Conservation (phyloP, 768 basidiomycete species). For the Leucogyrophana mollusca region DNA sequence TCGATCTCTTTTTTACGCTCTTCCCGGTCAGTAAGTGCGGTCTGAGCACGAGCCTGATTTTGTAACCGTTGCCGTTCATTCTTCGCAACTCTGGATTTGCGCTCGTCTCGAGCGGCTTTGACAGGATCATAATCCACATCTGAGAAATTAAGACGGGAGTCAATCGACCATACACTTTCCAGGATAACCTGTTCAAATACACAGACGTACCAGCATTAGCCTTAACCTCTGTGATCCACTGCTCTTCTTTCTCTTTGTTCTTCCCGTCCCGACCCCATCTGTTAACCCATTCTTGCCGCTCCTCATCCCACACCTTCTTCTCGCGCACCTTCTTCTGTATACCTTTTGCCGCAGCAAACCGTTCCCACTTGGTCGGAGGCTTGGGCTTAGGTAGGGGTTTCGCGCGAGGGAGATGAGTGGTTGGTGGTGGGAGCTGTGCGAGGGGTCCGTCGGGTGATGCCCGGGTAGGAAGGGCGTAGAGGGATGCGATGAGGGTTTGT, state of each 20-base stretch:
- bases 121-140: constrained; percentile 81
- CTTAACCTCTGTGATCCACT: constrained; percentile 93
- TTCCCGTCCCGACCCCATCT: constrained; percentile 89
- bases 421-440: constrained; percentile 76
- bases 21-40: constrained; percentile 33
- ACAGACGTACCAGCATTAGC: constrained; percentile 69
- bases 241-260: constrained; percentile 82
- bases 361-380: constrained; percentile 94
- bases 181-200: too few species aligned
- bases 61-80: constrained; percentile 76
- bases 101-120: constrained; percentile 70
- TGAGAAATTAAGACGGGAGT: constrained; percentile 23
- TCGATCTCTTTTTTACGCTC: constrained; percentile 75
- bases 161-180: background rate
- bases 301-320: constrained; percentile 90
- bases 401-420: constrained; percentile 78
- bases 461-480: constrained; percentile 80
- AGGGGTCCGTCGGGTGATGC: constrained; percentile 80
- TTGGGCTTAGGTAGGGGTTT: constrained; percentile 94
- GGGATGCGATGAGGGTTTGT: constrained; percentile 74
- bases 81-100: constrained; percentile 80
- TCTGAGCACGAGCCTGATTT: constrained; percentile 64
- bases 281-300: constrained; percentile 88
- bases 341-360: constrained; percentile 91
- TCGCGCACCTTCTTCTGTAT: constrained; percentile 80